Conservation (phyloP, 2,329 filamentous ascomycete species). For the Hypoxylon sp. region DNA sequence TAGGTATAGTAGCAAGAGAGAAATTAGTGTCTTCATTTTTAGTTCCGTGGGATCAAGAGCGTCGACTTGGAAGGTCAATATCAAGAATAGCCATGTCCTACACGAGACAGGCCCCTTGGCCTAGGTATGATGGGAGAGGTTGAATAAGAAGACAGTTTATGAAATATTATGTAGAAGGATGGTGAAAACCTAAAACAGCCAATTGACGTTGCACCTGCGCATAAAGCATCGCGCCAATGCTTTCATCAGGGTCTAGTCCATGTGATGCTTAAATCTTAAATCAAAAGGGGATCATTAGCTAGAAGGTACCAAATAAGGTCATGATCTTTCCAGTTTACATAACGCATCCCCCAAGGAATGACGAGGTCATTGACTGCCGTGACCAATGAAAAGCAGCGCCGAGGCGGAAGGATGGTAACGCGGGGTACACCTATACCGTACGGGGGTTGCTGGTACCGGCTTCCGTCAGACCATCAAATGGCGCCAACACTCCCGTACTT, state of each 20-base stretch:
- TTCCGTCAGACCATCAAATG: constrained; percentile 3
- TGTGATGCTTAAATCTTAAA: constrained; percentile 26
- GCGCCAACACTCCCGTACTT: constrained; percentile 16
- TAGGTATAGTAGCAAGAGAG: constrained; percentile 24
- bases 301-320: constrained; percentile 15
- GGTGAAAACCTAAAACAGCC: constrained; percentile 11
- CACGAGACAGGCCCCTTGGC: constrained; percentile 20
- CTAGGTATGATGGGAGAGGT: constrained; percentile 3
- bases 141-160: constrained; percentile 10
- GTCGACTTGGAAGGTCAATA: constrained; percentile 5
- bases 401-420: constrained; percentile 27
- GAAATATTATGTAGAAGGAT: constrained; percentile 32
- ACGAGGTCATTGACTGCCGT: constrained; percentile 24
- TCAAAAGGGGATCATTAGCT: constrained; percentile 2
- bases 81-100: constrained; percentile 35
- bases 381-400: constrained; percentile 29
- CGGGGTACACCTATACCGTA: constrained; percentile 34
- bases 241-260: constrained; percentile 19
- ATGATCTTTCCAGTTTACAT: constrained; percentile 18
- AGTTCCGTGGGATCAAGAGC: constrained; percentile 8
- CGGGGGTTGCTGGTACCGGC: constrained; percentile 20
- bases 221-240: constrained; percentile 34
- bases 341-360: constrained; percentile 24
- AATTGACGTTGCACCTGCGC: constrained; percentile 21
- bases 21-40: constrained; percentile 23